Conservation (phyloP, 495 filamentous ascomycete genomes). For the Xylaria bambusicola region DNA sequence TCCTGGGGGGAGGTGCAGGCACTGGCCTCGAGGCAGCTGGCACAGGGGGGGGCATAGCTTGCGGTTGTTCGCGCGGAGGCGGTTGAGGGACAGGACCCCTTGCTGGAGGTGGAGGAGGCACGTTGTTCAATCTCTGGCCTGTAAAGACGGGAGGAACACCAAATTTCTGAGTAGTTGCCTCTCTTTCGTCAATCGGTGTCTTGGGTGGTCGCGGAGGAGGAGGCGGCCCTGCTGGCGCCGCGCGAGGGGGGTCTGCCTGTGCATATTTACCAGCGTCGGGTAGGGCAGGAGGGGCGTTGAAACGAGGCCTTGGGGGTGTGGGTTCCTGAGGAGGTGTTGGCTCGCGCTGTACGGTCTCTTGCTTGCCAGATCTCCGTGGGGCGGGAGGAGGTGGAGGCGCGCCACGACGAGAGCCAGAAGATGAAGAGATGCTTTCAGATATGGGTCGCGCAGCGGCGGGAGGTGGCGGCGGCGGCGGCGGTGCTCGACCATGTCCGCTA, state of each 20-base stretch:
- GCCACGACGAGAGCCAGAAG: conserved; percentile 28
- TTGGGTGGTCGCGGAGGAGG: conserved; percentile 89
- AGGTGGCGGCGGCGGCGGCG: conserved; percentile 60
- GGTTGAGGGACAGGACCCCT: conserved; percentile 63
- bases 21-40: conserved; percentile 27
- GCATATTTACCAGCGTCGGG: conserved; percentile 84
- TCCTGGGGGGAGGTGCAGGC: conserved; percentile 39
- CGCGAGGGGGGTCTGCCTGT: conserved; percentile 58
- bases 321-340: conserved; percentile 60
- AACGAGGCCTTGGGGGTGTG: conserved; percentile 59
- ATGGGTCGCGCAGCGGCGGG: conserved; percentile 65
- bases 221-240: conserved; percentile 65
- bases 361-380: conserved; percentile 60
- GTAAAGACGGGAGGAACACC: conserved; percentile 83
- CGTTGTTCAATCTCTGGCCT: conserved; percentile 58
- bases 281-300: conserved; percentile 81
- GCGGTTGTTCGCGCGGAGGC: too few relatives aligned
- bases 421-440: conserved; percentile 28
- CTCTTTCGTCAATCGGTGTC: conserved; percentile 70
- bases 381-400: conserved; percentile 80
- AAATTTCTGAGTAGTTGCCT: conserved; percentile 56
- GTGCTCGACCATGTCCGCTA: conserved; percentile 43
- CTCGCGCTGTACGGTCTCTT: conserved; percentile 46
- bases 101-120: conserved; percentile 69
- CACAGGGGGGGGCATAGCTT: conserved; percentile 56